Evolutionary conservation across 2,329 filamentous ascomycete species (phyloP), one percentile per base, ranked within the genome.

Genomic region (Clonostachys sp.): DNA sequence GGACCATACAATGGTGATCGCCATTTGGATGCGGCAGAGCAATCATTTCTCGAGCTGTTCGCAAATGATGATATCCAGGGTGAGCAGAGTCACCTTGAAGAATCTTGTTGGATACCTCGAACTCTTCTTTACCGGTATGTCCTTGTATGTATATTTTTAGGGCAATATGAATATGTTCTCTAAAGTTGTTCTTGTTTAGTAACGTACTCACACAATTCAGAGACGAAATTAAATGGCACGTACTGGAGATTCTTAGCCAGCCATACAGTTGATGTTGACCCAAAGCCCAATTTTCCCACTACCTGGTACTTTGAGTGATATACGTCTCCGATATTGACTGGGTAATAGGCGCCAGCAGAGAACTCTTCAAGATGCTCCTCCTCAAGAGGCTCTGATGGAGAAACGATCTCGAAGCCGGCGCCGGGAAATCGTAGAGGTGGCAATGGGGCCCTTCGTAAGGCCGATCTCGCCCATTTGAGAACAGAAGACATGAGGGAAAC

Each of bases 251-350:
- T 53, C 4, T 54, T 51, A 13, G 55, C 58, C 5, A 72, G 60
- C 71, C 68, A 74, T 42, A 73, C 68, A 5, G 70, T 74, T 5
- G 66, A 68, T 51, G 56, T 69, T 10, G 62, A 61, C 30, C 71
- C 68, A 50, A 57, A 68, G 41, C 69, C 68, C 44, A 73, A 53
- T 53, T 74, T 74, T 42, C 67, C 61, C 39, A 66, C 48, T 36
- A 72, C 52, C 41, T 61, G 56, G 50, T 73, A 75, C 24, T 66
- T 61, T 14, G 57, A 62, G 48, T 62, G 48, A 50, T 72, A 70
- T 2, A 52, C 53, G 42, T 73, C 64, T 14, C 67, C 67, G 12
- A 74, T 57, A 18, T 54, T 58, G 9, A 68, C 60, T 7, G 70
- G 68, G 54, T 73, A 60, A 4, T 50, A 24, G 13, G 53, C 39